These are phyloP conservation scores for Aquilaria sinensis DNA, from an alignment of 345 rosid species.

Conservation along the genomic window DNA sequence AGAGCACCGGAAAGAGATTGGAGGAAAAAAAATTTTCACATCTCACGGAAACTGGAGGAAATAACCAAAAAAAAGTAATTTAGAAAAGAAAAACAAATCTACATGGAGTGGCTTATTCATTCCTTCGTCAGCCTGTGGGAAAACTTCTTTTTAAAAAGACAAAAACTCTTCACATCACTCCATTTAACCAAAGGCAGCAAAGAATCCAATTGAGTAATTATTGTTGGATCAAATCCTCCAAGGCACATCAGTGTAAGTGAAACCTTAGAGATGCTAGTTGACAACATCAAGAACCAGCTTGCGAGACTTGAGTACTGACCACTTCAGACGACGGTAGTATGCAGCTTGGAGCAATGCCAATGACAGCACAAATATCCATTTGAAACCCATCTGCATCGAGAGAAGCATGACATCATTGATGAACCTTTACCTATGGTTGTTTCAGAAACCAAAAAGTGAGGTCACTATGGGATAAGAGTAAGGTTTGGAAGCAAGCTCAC, in stretches of 20 bases:
- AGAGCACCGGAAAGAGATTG: no score
- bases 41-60: no score
- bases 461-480: neutral
- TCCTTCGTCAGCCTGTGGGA: no score
- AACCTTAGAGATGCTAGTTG: conserved; percentile 37
- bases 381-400: conserved; percentile 88
- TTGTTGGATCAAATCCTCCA: conserved; percentile 3
- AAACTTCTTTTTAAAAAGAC: no score
- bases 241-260: conserved; percentile 4
- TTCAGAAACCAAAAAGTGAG: neutral
- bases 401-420: neutral
- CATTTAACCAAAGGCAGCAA: no score
- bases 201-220: no score
- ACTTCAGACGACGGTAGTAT: conserved; percentile 82
- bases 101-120: no score
- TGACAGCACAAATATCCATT: conserved; percentile 94
- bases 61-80: no score
- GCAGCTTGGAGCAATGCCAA: conserved; percentile 91
- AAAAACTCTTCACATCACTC: no score
- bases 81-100: no score
- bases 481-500: conserved; percentile 26
- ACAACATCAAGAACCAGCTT: conserved; percentile 87
- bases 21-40: no score
- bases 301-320: conserved; percentile 88
- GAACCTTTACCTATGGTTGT: no score